Conservation (phyloP, 805 yeast species). For the Yarrowia osloensis region DNA sequence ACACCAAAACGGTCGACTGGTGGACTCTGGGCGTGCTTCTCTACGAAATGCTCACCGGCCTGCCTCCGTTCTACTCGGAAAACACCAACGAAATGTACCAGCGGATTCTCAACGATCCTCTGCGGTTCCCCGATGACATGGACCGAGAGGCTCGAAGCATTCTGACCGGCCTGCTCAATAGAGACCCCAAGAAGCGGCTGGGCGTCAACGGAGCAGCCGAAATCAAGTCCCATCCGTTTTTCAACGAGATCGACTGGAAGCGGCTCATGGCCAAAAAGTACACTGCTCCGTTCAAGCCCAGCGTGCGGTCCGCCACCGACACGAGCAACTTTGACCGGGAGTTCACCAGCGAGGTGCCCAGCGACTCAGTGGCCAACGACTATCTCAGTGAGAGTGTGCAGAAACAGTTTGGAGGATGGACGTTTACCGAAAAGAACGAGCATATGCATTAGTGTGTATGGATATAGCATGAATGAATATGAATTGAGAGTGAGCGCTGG, state of each 20-base stretch:
- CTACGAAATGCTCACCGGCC: slow-evolving; percentile 94
- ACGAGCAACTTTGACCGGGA: slow-evolving; percentile 83
- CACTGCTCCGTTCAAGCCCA: slow-evolving; percentile 93
- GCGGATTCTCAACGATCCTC: slow-evolving; percentile 85
- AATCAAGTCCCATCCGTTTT: slow-evolving; percentile 81
- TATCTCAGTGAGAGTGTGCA: slow-evolving; percentile 93
- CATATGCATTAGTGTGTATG: slow-evolving; percentile 25
- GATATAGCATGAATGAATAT: slow-evolving; percentile 15
- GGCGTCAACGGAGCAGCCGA: slow-evolving; percentile 80
- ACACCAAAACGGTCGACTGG: slow-evolving; percentile 95
- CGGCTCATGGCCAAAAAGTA: slow-evolving; percentile 81
- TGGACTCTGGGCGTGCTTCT: slow-evolving; percentile 95
- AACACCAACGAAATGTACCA: slow-evolving; percentile 91
- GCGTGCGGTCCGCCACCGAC: slow-evolving; percentile 80
- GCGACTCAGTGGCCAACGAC: slow-evolving; percentile 93
- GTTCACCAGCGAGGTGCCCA: slow-evolving; percentile 89
- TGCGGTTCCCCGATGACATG: slow-evolving; percentile 84
- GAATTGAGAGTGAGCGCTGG: not conserved
- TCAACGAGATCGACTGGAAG: slow-evolving; percentile 87
- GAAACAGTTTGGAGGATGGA: slow-evolving; percentile 98
- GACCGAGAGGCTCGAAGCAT: slow-evolving; percentile 84
- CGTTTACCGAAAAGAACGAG: slow-evolving; percentile 52
- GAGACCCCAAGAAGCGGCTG: slow-evolving; percentile 81
- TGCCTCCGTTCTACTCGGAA: slow-evolving; percentile 97
- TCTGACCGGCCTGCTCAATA: slow-evolving; percentile 68